Conservation (phyloP, 805 yeast species). For the Starmerella ratchasimensis region DNA sequence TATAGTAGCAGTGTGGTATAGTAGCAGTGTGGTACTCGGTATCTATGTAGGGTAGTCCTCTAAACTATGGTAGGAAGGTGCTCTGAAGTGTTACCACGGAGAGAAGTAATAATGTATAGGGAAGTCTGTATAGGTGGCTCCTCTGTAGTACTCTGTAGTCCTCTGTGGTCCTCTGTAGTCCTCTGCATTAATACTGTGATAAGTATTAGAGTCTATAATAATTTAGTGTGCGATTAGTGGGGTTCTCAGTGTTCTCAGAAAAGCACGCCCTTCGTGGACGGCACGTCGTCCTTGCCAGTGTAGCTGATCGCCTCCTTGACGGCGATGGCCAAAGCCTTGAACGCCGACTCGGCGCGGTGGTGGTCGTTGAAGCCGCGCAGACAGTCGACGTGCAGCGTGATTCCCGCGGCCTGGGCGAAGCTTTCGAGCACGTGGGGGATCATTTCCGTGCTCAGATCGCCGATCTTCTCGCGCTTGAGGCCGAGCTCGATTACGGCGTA, state of each 20-base stretch:
- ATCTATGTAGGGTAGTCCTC: too few species aligned
- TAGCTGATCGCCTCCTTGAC: conserved; percentile 68
- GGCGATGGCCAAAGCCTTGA: conserved; percentile 91
- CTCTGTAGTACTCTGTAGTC: too few species aligned
- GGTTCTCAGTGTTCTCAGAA: conserved; percentile 13
- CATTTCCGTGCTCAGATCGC: conserved; percentile 89
- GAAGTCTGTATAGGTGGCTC: too few species aligned
- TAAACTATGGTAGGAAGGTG: too few species aligned
- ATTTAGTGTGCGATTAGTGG: background rate
- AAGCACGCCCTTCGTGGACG: conserved; percentile 91
- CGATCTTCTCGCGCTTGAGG: conserved; percentile 80
- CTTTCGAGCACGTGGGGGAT: conserved; percentile 93
- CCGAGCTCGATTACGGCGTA: conserved; percentile 83
- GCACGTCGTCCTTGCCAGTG: conserved; percentile 82
- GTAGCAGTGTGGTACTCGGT: too few species aligned
- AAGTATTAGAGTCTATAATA: too few species aligned
- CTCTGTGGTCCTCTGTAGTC: too few species aligned
- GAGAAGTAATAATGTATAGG: too few species aligned
- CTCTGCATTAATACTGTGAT: too few species aligned
- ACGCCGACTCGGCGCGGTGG: conserved; percentile 91
- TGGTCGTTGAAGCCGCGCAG: conserved; percentile 89
- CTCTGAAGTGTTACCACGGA: too few species aligned
- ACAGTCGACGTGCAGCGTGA: conserved; percentile 90
- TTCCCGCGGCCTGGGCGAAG: conserved; percentile 81
- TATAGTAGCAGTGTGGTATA: too few species aligned